Evolutionary conservation across 805 yeast species (phyloP).

Genomic region (Nakazawaea siamensis): DNA sequence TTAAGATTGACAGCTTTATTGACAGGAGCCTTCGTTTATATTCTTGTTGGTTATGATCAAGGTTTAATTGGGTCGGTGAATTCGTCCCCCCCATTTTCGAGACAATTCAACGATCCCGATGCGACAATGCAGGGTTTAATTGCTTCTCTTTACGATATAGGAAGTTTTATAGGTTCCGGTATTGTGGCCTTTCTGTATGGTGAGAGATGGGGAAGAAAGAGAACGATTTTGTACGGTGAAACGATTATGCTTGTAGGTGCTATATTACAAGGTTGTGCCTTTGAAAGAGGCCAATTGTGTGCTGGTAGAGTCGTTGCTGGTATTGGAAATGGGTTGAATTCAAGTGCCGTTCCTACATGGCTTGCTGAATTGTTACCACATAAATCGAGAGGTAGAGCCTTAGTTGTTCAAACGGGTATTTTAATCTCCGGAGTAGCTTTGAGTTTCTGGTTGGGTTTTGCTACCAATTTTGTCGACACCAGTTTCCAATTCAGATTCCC

Average conservation of each 20-base stretch:
- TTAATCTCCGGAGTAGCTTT: slow-evolving; percentile 61
- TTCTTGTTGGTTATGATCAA: slow-evolving; percentile 10
- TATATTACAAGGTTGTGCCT: slow-evolving; percentile 39
- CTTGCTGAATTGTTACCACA: slow-evolving; percentile 65
- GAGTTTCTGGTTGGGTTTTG: slow-evolving; percentile 58
- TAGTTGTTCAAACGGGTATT: slow-evolving; percentile 50
- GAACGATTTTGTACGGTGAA: slow-evolving; percentile 43
- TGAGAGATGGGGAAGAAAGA: slow-evolving; percentile 52
- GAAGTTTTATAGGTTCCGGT: slow-evolving; percentile 48
- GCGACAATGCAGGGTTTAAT: slow-evolving; percentile 8
- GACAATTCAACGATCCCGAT: slow-evolving; percentile 7
- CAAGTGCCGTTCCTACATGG: slow-evolving; percentile 67
- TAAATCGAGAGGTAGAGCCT: slow-evolving; percentile 60
- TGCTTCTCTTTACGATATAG: slow-evolving; percentile 21
- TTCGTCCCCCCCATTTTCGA: slow-evolving; percentile 4
- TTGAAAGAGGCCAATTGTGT: slow-evolving; percentile 37
- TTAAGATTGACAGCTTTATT: slow-evolving; percentile 5
- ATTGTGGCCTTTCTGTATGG: slow-evolving; percentile 39
- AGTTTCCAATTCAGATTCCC: slow-evolving; percentile 61
- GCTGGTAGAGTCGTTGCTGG: slow-evolving; percentile 64
- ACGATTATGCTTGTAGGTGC: slow-evolving; percentile 57
- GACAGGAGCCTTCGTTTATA: slow-evolving; percentile 7
- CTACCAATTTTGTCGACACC: slow-evolving; percentile 39
- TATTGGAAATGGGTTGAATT: slow-evolving; percentile 59
- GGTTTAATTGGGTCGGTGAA: slow-evolving; percentile 8